These are phyloP conservation scores for Trichoderma reesei DNA, from an alignment of 495 filamentous ascomycete species.

Conservation along the genomic window DNA sequence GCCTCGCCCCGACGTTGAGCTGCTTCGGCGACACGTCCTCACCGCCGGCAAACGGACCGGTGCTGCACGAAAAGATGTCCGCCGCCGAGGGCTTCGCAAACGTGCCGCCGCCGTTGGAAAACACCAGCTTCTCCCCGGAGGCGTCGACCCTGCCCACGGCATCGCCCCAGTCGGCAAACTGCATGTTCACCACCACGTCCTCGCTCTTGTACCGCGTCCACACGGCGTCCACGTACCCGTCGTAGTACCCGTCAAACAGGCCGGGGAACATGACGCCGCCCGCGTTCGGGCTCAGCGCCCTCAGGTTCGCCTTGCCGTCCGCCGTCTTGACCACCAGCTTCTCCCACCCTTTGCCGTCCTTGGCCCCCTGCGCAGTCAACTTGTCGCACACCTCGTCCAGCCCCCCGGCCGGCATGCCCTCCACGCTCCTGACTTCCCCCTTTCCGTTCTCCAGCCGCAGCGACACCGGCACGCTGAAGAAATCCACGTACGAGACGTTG, in stretches of 20 bases:
- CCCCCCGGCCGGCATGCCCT: conserved; percentile 47
- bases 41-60: conserved; percentile 51
- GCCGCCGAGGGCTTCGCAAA: conserved; percentile 48
- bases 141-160: conserved; percentile 40
- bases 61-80: conserved; percentile 64
- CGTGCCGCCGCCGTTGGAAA: conserved; percentile 32
- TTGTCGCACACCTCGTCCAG: conserved; percentile 45
- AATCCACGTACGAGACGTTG: conserved; percentile 71
- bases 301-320: conserved; percentile 41
- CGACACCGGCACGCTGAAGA: conserved; percentile 56
- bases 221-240: conserved; percentile 51
- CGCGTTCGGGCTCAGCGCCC: conserved; percentile 58
- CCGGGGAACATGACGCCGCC: conserved; percentile 41
- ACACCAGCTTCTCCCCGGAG: conserved; percentile 35
- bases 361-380: conserved; percentile 41
- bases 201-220: conserved; percentile 48
- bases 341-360: conserved; percentile 53
- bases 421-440: conserved; percentile 44
- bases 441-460: conserved; percentile 46
- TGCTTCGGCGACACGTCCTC: conserved; percentile 28
- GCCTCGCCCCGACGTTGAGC: conserved; percentile 50
- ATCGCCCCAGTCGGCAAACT: conserved; percentile 34
- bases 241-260: conserved; percentile 53
- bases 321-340: conserved; percentile 43
- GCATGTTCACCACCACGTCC: conserved; percentile 53